These are phyloP conservation scores for Chaetomiaceae sp. DNA, from an alignment of 2,329 filamentous ascomycete species.

Conservation along the genomic window DNA sequence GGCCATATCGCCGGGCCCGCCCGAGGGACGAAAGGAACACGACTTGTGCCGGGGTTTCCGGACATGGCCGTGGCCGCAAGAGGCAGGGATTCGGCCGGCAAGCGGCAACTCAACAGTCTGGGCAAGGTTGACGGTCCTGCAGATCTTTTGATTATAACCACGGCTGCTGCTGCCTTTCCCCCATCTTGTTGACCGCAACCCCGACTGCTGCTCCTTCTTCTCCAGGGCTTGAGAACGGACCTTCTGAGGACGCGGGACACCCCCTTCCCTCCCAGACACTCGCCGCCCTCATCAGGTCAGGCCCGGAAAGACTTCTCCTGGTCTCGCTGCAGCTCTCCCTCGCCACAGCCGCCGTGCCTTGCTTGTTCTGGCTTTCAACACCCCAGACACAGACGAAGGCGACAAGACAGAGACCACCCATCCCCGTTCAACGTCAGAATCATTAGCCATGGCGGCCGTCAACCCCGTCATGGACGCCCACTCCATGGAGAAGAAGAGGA, in stretches of 20 bases:
- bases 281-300: slow-evolving; percentile 8
- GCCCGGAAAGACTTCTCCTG: slow-evolving; percentile 12
- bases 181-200: neutral
- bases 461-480: neutral
- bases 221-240: slow-evolving; percentile 7
- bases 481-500: slow-evolving; percentile 12
- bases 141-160: slow-evolving; percentile 5
- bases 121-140: neutral
- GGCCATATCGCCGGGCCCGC: neutral
- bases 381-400: slow-evolving; percentile 1
- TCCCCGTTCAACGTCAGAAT: neutral
- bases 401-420: neutral
- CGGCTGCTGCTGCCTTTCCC: neutral
- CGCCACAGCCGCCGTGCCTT: slow-evolving; percentile 1
- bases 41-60: neutral
- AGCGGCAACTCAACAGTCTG: neutral
- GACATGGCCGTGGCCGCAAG: neutral
- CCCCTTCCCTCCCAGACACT: neutral
- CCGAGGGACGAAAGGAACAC: neutral
- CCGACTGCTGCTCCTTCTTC: neutral
- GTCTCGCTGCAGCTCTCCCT: neutral
- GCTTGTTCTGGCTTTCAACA: slow-evolving; percentile 10
- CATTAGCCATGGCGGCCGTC: slow-evolving; percentile 13
- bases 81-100: slow-evolving; percentile 1
- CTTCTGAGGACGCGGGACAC: slow-evolving; percentile 13